A percentile compares a stretch with the other conserved stretches of the same genome.
Conservation (phyloP, 805 yeast genomes). For the Limtongia smithiae region DNA sequence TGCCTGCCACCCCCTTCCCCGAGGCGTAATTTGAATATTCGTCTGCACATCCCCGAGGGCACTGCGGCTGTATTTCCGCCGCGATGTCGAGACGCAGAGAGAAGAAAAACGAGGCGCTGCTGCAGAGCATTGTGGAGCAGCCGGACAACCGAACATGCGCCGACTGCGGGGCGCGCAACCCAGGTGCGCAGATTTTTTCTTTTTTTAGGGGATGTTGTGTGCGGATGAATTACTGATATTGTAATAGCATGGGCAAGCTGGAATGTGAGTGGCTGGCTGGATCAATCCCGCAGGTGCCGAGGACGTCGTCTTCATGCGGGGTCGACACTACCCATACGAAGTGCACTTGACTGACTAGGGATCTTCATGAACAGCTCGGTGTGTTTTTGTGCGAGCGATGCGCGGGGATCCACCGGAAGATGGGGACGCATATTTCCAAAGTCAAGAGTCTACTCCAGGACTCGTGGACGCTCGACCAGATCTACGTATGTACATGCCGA, state of each 20-base stretch:
- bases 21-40: too few species aligned
- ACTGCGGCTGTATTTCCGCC: too few species aligned
- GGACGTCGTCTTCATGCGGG: too few species aligned
- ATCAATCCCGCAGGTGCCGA: too few species aligned
- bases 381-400: slow-evolving; percentile 79
- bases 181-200: slow-evolving; percentile 43
- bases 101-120: slow-evolving; percentile 47
- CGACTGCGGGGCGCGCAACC: slow-evolving; percentile 66
- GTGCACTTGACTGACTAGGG: too few species aligned
- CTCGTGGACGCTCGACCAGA: slow-evolving; percentile 58
- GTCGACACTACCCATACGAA: too few species aligned
- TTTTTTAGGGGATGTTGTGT: background rate
- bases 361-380: slow-evolving; percentile 53
- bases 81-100: slow-evolving; percentile 43
- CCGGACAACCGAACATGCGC: slow-evolving; percentile 72
- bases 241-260: slow-evolving; percentile 37
- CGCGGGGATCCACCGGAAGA: slow-evolving; percentile 69
- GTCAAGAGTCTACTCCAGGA: slow-evolving; percentile 75
- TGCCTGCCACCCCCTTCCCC: too few species aligned
- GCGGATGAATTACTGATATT: slow-evolving; percentile 1
- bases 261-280: slow-evolving; percentile 28
- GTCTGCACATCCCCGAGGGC: too few species aligned
- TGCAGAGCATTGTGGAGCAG: slow-evolving; percentile 58
- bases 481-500: slow-evolving; percentile 38
- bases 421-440: slow-evolving; percentile 58